phyloP scores from a whole-genome alignment of 1,284 basidiomycete species.

The Puccinia hordei region DNA sequence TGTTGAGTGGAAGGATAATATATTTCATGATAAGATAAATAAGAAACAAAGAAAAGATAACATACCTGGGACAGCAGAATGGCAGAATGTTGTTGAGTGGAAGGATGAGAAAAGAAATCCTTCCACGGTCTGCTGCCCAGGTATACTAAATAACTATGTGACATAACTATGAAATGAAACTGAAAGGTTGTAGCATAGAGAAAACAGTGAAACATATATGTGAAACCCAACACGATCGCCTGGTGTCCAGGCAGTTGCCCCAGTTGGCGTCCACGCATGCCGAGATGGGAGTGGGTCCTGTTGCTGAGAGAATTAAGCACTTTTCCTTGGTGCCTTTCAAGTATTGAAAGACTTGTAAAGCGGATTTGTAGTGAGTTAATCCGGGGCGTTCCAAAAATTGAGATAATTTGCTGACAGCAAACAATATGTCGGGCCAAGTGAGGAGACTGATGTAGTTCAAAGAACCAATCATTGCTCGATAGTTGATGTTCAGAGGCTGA shows the following conservation, averaged over 20 bases:
- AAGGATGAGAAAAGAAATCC: no score
- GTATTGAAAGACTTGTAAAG: not conserved
- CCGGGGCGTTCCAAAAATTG: not conserved
- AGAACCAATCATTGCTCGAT: not conserved
- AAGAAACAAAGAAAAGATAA: no score
- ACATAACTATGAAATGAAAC: no score
- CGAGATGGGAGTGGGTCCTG: not conserved
- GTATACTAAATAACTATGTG: no score
- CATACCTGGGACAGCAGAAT: no score
- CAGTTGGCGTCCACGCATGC: not conserved
- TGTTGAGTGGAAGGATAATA: no score
- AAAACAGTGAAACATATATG: no score
- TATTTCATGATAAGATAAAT: no score
- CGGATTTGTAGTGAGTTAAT: not conserved
- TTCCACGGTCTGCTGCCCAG: no score
- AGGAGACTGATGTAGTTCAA: not conserved
- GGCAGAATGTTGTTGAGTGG: no score
- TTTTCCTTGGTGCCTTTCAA: not conserved
- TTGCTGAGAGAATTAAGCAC: not conserved
- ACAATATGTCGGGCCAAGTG: not conserved
- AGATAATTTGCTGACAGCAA: not conserved
- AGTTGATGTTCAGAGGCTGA: not conserved
- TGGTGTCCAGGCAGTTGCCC: not conserved
- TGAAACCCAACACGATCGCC: no score
- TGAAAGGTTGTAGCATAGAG: no score